Evolutionary conservation across 768 basidiomycete species (phyloP), one percentile per base, ranked within the genome.

Genomic region (Rubroboletus pulcherrimus): DNA sequence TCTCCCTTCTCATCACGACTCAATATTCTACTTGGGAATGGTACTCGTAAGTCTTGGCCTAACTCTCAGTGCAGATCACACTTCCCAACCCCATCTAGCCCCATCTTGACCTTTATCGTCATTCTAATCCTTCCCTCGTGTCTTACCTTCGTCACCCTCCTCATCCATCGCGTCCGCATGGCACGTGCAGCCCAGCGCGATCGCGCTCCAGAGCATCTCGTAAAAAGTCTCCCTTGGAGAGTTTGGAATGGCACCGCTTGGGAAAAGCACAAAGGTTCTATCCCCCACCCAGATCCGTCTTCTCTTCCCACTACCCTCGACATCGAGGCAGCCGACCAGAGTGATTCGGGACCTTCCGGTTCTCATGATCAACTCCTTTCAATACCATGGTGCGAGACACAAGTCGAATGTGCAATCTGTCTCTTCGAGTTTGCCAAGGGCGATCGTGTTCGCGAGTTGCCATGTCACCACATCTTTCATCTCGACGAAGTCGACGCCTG

Each of bases 381-480:
- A 29, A 81, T 82, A 51, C 81, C 84, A 3, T 92, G 91, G 87
- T 94, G 90, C 60, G 88, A 89, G 67, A 72, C 79, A 4, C 91
- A 94, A 65, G 67, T 80, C 51, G 93, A 98, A 69, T 98, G 95
- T 66, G 91, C 93, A 34, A 98, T 98, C 52, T 98, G 96, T 69
- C 78, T 98, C 53, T 89, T 81, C 56, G 83, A 87, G 58, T 98
- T 98, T 63, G 83, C 75, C 39, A 85, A 85, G 65, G 94, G 94
- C 3, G 96, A 98, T 68, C 82, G 84, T 63, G 91, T 98, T 41
- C 83, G 95, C 62, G 91, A 95, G 49, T 69, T 98, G 39, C 96
- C 96, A 1, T 98, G 96, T 66, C 88, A 90, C 45, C 96, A 98
- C 69, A 85, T 98, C 51, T 98, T 97, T 74, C 96, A 98, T 72